Evolutionary conservation across 495 filamentous ascomycete genomes (phyloP), one percentile per base, ranked within the genome.

Genomic region (Parathielavia hyrcaniae): DNA sequence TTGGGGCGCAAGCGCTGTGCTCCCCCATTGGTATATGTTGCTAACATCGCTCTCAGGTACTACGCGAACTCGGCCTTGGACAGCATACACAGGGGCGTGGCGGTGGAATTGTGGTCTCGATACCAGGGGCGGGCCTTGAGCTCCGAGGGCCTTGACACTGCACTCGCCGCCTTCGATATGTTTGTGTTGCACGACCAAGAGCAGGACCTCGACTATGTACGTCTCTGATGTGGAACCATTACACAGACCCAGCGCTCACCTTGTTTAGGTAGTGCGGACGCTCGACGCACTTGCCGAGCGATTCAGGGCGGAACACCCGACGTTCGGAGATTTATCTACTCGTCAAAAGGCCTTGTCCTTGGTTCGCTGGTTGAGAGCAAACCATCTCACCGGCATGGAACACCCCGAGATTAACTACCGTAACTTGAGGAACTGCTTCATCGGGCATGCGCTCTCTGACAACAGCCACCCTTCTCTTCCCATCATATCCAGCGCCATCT

Each of bases 131-230:
- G 53, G 19, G 64, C 65, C 16, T 40, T 65, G 43, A 64, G 63
- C 53, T 47, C 53, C 22, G 23, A 40, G 30, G 62, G 65, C 2
- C 78, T 96, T 40, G 91, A 95, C 67, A 77, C 79, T 46, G 89
- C 86, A 7, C 72, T 97, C 26, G 86, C 82, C 14, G 84, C 85
- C 20, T 96, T 91, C 64, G 93, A 97, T 64, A 79, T 97, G 67
- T 97, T 96, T 66, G 81, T 93, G 38, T 74, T 90, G 12, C 81
- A 84, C 57, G 85, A 84, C 46, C 77, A 80, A 14, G 78, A 82
- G 43, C 83, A 85, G 17, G 89, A 91, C 65, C 67, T 92, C 26
- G 79, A 88, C 48, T 86, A 91, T 70, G 86, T 89, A 71, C 52
- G 77, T 69, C 20, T 39, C 23, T 36, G 22, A 20, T 20, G 39